These are phyloP conservation scores for Salicornia ramosissima DNA, from an alignment of 148 eudicot species.

Conservation along the genomic window DNA sequence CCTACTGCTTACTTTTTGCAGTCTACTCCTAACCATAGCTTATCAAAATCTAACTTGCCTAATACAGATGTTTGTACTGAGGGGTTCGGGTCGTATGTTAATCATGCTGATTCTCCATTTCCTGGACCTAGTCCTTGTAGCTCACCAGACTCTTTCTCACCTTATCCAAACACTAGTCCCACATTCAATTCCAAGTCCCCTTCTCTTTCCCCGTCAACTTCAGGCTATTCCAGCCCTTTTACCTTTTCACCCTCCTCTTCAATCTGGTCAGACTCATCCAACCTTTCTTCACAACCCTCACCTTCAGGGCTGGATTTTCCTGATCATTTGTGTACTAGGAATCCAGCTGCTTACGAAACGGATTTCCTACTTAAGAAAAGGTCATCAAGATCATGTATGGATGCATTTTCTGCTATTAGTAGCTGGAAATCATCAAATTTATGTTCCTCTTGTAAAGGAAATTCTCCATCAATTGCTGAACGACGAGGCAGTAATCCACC, in stretches of 20 bases:
- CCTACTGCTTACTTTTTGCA: constrained; percentile 38
- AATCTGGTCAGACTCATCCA: constrained; percentile 77
- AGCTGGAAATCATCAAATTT: constrained; percentile 22
- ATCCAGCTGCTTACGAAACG: constrained; percentile 22
- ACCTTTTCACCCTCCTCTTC: constrained; percentile 89
- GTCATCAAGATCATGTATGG: constrained; percentile 27
- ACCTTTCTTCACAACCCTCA: constrained; percentile 59
- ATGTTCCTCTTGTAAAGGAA: constrained; percentile 34
- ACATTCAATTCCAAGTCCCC: constrained; percentile 50
- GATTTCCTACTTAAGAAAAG: constrained; percentile 29
- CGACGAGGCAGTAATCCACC: constrained; percentile 58
- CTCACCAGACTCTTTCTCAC: constrained; percentile 60
- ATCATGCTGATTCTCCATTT: constrained; percentile 26
- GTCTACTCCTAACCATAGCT: constrained; percentile 27
- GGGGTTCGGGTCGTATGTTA: constrained; percentile 24
- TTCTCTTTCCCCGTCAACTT: constrained; percentile 67
- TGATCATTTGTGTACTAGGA: constrained; percentile 31
- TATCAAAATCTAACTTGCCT: constrained; percentile 29
- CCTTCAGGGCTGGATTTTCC: constrained; percentile 50
- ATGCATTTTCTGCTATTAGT: constrained; percentile 32
- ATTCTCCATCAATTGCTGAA: constrained; percentile 51
- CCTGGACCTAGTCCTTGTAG: constrained; percentile 40
- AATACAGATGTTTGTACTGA: constrained; percentile 15
- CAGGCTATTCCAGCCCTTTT: constrained; percentile 61
- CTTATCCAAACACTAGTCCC: constrained; percentile 37